A percentile compares a stretch with the other conserved stretches of the same genome.
These are phyloP conservation scores for Conticribra guillardii DNA, from an alignment of 108 stramenopile species.

Conservation along the genomic window DNA sequence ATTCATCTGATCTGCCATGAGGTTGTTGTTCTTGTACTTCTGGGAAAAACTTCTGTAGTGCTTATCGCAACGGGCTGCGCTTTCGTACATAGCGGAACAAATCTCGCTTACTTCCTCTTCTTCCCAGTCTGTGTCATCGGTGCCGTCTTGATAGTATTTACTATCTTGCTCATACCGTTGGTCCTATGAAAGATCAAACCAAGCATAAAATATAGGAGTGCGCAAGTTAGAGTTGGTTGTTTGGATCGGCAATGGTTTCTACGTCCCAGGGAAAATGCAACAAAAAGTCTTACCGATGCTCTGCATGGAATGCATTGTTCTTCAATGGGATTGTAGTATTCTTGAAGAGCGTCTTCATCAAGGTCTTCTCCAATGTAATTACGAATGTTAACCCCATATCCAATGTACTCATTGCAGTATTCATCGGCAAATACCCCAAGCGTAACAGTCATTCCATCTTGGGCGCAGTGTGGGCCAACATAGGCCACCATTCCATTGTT, in stretches of 20 bases:
- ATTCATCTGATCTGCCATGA: conserved; percentile 42
- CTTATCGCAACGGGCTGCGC: conserved; percentile 57
- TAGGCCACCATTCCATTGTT: conserved; percentile 56
- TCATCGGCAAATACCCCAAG: conserved; percentile 81
- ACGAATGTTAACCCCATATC: conserved; percentile 29
- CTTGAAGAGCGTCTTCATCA: conserved; percentile 28
- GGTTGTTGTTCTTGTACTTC: conserved; percentile 19
- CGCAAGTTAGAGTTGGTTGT: too few species aligned
- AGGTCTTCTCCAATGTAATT: conserved; percentile 33
- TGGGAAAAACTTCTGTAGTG: conserved; percentile 58
- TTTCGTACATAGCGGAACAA: neutral
- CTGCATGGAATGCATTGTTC: neutral
- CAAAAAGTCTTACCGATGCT: neutral
- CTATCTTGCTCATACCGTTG: neutral
- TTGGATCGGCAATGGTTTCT: too few species aligned
- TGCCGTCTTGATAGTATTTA: neutral
- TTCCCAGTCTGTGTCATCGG: too few species aligned
- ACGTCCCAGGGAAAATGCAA: too few species aligned
- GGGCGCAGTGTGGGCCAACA: conserved; percentile 72
- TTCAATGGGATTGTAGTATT: conserved; percentile 12
- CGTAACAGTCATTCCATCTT: conserved; percentile 69
- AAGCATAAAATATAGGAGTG: too few species aligned
- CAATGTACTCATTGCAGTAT: conserved; percentile 72
- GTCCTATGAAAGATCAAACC: too few species aligned
- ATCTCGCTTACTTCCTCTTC: too few species aligned